Conservation (phyloP, 495 filamentous ascomycete species). For the Xylaria venustula region DNA sequence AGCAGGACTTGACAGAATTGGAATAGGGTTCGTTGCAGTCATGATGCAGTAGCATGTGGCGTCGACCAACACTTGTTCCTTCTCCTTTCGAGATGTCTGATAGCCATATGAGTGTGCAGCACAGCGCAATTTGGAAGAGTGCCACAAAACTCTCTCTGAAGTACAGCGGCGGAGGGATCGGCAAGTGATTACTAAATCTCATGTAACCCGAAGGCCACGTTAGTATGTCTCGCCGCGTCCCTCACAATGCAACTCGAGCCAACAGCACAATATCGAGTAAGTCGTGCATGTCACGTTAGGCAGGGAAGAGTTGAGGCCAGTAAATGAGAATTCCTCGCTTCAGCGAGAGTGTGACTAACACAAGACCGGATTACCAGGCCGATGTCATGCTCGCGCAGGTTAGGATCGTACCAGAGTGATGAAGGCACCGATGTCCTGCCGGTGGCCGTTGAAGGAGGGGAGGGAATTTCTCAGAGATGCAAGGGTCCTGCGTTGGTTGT, state of each 20-base stretch:
- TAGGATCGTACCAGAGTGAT: neutral
- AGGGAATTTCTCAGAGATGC: neutral
- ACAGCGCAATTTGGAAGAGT: constrained; percentile 6
- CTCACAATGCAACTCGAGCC: neutral
- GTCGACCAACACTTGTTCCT: neutral
- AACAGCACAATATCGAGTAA: neutral
- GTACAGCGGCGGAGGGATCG: constrained; percentile 7
- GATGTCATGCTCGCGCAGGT: neutral
- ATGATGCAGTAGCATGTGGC: neutral
- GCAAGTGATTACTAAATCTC: constrained; percentile 15
- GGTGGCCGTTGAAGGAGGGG: constrained; percentile 3
- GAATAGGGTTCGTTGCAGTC: neutral
- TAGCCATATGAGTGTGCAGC: constrained; percentile 1
- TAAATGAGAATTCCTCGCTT: constrained; percentile 8
- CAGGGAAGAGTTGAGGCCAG: neutral
- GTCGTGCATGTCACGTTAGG: neutral
- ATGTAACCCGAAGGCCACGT: neutral
- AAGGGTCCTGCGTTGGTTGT: constrained; percentile 11
- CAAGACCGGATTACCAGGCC: neutral
- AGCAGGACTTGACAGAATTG: neutral
- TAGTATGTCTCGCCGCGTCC: neutral
- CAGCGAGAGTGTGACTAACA: neutral
- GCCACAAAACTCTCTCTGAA: neutral
- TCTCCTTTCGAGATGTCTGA: neutral
- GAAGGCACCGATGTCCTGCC: constrained; percentile 12